Percentiles rank a stretch among this genome's conserved stretches.
phyloP scores from a whole-genome alignment of 1,139 yeast genomes.

The Blastobotrys ciferrii region DNA sequence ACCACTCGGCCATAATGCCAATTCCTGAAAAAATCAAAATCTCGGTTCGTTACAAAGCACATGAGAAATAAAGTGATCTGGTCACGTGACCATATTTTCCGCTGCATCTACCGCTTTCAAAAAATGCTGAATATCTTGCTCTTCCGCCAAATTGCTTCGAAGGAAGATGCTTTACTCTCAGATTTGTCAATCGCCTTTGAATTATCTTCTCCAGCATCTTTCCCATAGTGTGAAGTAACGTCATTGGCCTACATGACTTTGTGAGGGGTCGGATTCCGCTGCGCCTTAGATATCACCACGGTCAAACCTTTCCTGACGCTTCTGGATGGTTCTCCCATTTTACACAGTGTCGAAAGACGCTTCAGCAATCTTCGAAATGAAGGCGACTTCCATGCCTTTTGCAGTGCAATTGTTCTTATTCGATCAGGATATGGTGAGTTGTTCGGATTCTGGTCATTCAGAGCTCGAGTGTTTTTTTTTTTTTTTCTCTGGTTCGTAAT shows the following conservation, averaged over 20 bases:
- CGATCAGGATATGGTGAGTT: background rate
- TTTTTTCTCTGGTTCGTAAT: background rate
- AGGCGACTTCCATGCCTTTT: background rate
- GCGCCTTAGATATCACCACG: background rate
- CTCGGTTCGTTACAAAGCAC: too few relatives aligned
- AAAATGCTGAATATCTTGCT: background rate
- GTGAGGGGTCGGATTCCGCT: background rate
- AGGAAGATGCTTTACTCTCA: background rate
- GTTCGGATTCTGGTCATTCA: background rate
- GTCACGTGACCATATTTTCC: background rate
- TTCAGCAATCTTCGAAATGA: background rate
- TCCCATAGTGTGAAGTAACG: background rate
- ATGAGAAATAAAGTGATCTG: background rate
- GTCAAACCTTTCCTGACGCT: background rate
- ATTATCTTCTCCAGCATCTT: background rate
- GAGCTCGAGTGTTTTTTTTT: background rate
- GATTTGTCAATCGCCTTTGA: background rate
- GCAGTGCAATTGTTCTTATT: background rate
- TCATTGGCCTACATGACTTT: background rate
- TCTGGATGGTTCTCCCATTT: background rate
- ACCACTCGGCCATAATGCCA: slow-evolving; percentile 66
- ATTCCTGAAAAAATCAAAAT: background rate
- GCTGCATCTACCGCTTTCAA: background rate
- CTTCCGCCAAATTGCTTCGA: background rate
- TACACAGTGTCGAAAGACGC: background rate